A percentile compares a stretch with the other conserved stretches of the same genome.
phyloP scores from a whole-genome alignment of 345 rosid species.

The Salix arbutifolia region DNA sequence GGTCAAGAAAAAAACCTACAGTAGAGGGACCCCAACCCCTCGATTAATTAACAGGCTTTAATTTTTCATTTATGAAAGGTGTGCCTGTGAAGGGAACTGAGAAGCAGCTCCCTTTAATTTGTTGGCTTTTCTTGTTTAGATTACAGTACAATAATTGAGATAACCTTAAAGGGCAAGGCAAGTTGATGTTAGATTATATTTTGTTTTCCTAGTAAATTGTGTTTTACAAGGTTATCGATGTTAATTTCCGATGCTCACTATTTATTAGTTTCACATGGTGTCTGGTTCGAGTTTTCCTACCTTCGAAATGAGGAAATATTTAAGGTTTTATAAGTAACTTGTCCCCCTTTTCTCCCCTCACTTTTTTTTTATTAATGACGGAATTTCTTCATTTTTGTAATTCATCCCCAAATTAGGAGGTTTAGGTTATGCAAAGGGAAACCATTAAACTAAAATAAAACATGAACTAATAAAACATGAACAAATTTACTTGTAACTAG shows the following conservation, averaged over 20 bases:
- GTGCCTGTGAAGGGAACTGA: slow-evolving; percentile 5
- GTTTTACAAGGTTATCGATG: not conserved
- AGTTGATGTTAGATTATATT: not conserved
- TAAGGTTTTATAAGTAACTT: not conserved
- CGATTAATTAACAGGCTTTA: not conserved
- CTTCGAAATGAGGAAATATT: not conserved
- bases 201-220: slow-evolving; percentile 3
- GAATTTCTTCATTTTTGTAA: no score
- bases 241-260: not conserved
- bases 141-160: no score
- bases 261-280: slow-evolving; percentile 2
- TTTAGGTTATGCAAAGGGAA: no score
- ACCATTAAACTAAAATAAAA: no score
- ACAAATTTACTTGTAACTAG: no score
- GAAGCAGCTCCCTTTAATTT: slow-evolving; percentile 1
- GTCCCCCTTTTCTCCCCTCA: not conserved
- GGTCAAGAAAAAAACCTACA: no score
- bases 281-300: not conserved
- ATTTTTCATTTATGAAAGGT: slow-evolving; percentile 10
- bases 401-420: no score
- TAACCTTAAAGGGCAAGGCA: slow-evolving; percentile 1
- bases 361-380: no score
- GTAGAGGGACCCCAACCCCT: not conserved
- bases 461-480: no score
- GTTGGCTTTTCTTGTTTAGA: slow-evolving; percentile 4